Conservation (phyloP, 1,139 yeast species). For the Debaryomycetaceae sp. region DNA sequence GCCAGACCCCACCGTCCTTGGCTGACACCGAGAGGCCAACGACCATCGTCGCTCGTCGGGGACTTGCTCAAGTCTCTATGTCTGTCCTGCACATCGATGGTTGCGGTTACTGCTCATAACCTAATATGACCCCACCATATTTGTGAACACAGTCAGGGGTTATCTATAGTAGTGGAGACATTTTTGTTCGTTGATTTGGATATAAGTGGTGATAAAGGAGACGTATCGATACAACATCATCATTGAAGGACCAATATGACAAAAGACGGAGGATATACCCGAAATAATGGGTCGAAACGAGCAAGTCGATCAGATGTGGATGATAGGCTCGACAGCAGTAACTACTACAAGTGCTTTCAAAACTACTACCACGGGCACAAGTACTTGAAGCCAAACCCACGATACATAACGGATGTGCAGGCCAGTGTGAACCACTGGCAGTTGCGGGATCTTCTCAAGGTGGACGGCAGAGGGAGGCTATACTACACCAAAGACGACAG, state of each 20-base stretch:
- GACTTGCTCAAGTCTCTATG: no score
- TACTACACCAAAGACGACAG: conserved; percentile 34
- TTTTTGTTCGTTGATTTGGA: no score
- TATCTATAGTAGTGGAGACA: background rate
- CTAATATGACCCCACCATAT: background rate
- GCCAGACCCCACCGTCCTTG: no score
- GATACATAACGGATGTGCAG: conserved; percentile 28
- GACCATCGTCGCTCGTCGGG: no score
- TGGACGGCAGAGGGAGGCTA: conserved; percentile 27
- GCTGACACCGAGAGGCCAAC: no score
- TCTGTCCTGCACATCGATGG: background rate
- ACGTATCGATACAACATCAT: no score
- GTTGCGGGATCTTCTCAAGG: conserved; percentile 68
- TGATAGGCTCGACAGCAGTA: conserved; percentile 6
- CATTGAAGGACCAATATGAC: background rate
- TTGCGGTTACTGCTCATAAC: background rate
- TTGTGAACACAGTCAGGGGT: background rate
- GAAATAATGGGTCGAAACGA: background rate
- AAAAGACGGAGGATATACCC: background rate
- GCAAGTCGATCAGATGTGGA: background rate
- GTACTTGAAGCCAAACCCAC: conserved; percentile 36
- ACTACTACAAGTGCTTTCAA: conserved; percentile 38
- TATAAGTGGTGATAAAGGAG: no score
- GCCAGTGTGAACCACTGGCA: conserved; percentile 75
- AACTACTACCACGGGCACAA: conserved; percentile 43